Evolutionary conservation across 2,329 filamentous ascomycete species (phyloP).

Genomic region (Colletotrichum sp.): DNA sequence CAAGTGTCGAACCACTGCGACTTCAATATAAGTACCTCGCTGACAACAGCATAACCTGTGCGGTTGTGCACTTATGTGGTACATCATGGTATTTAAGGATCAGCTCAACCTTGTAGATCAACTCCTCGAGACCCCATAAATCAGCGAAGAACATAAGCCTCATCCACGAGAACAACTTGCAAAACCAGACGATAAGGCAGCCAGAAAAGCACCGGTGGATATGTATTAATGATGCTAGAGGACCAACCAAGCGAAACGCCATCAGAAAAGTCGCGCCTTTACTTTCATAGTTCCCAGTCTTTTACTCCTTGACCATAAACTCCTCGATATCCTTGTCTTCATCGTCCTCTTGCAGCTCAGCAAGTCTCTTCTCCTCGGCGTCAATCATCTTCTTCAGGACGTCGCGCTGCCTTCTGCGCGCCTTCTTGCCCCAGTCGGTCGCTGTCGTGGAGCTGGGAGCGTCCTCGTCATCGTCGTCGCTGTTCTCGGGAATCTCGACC

Average conservation of each 20-base stretch:
- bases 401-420: conserved; percentile 70
- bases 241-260: neutral
- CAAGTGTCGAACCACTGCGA: fast-evolving
- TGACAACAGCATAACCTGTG: fast-evolving
- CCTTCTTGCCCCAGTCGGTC: conserved; percentile 73
- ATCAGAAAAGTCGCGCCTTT: neutral
- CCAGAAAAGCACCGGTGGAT: neutral
- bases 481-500: conserved; percentile 57
- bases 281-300: no score
- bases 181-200: neutral
- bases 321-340: conserved; percentile 80
- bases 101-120: neutral
- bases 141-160: neutral
- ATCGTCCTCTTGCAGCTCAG: conserved; percentile 63
- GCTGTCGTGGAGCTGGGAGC: conserved; percentile 49
- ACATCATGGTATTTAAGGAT: neutral
- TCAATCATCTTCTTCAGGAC: conserved; percentile 70
- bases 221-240: neutral
- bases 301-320: conserved; percentile 51
- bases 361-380: conserved; percentile 63
- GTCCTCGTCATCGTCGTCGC: conserved; percentile 55
- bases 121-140: neutral
- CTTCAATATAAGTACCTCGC: neutral
- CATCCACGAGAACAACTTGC: neutral
- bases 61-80: neutral